Base-by-base conservation (phyloP, 352 stramenopile species). In the Phytophthora sojae region DNA sequence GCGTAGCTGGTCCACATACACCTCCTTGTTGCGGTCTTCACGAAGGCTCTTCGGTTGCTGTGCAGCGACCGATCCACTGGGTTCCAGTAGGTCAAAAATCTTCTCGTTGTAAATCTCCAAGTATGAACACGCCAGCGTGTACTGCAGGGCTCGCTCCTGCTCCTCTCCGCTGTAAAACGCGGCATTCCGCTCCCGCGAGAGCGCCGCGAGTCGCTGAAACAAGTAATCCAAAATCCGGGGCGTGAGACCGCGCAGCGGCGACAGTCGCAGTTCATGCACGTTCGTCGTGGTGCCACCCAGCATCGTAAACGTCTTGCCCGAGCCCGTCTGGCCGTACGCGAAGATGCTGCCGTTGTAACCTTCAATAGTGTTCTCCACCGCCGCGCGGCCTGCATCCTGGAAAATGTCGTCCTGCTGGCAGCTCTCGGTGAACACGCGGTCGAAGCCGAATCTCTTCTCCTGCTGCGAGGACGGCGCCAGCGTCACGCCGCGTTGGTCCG, bases 101-200 rank as follows among this genome's bases (percentile, higher is more conserved):
- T 96, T 95, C 44, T 97, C 91, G 66, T 97, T 97, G 76, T 97
- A 97, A 64, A 97, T 97, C 61, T 97, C 90, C 30, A 97, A 67
- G 64, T 96, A 97, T 58, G 91, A 97, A 62, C 90, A 97, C 37
- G 81, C 84, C 51, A 94, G 61, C 21, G 73, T 80, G 61, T 90
- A 92, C 57, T 89, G 73, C 32, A 91, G 47, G 15, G 85, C 77
- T 9, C 61, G 54, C 29, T 79, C 74, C 25, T 71, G 25, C 15
- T 78, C 73, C 6, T 81, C 56, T 57, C 70, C 73, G 53, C 47
- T 60, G 30, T 76, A 70, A 64, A 78, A 81, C 19, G 57, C 64
- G n/a, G 53, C 42, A 25, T 80, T 85, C n/a, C 86, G 78, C 61
- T 88, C 76, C 0, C 65, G 58, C 21, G 83, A 76, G 3, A 88